Evolutionary conservation across 768 basidiomycete species (phyloP), one percentile per base, ranked within the genome.

Genomic region (Leccinum ochraceum): DNA sequence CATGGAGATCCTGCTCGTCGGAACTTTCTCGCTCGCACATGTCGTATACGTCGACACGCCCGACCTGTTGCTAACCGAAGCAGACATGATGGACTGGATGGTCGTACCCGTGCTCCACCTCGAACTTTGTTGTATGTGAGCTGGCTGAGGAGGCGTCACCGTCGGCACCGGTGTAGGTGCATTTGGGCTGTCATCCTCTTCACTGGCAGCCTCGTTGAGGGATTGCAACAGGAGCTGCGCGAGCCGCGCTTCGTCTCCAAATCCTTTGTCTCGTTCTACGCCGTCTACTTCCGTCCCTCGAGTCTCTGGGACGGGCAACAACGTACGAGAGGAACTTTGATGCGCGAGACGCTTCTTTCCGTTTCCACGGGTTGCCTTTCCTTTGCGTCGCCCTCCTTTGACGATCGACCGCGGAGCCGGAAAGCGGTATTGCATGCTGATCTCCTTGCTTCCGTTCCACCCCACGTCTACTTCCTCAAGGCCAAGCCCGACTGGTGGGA

Each of bases 51-150:
- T 72, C 22, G 70, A 71, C 53, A 68, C 51, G 30, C 66, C 70
- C 1, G 70, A 71, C 57, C 59, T 59, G 17, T 70, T 70, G 57
- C 70, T 72, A 6, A 68, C 54, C 6, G 70, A 71, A 52, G 60
- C 61, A n/a, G 70, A 72, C 44, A 61, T 55, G 46, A 66, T 20
- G 30, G 73, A 74, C 56, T 56, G 69, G 39, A 69, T 60, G 5
- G 72, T 70, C 10, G 73, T 74, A 42, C 72, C 67, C n/a, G 70
- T 60, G 57, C 73, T 74, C 73, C 73, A 74, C 32, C 74, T 63
- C 14, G 73, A 74, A 20, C 4, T 54, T 53, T 63, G 65, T 6
- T 62, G 68, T 10, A 60, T n/a, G 17, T 75, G 67, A 6, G 62
- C 62, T 26, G 46, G 53, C 53, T 65, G 65, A 42, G 62, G 72